A percentile compares a stretch with the other conserved stretches of the same genome.
Conservation (phyloP, 2,329 filamentous ascomycete species). For the Beauveria bassiana region DNA sequence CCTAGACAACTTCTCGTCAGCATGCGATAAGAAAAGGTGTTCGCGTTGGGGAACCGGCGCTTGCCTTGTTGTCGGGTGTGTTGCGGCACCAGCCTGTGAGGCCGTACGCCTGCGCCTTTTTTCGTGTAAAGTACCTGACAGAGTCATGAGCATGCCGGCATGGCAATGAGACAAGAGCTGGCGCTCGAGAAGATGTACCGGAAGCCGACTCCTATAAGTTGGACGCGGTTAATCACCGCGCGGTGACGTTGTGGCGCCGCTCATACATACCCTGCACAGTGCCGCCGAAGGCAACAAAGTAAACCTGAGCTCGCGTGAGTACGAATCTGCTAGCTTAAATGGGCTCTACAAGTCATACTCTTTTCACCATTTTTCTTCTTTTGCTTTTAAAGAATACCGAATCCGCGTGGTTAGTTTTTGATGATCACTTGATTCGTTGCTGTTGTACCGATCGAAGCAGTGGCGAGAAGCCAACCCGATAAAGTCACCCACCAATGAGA, state of each 20-base stretch:
- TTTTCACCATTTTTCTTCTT: constrained; percentile 23
- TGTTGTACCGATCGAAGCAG: too few species aligned
- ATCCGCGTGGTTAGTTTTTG: too few species aligned
- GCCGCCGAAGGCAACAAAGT: constrained; percentile 57
- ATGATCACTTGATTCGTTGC: too few species aligned
- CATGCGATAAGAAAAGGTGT: constrained; percentile 6
- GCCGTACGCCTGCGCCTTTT: constrained; percentile 40
- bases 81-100: constrained; percentile 58
- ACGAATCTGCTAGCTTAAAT: too few species aligned
- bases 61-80: constrained; percentile 46
- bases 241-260: constrained; percentile 15
- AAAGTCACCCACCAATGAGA: too few species aligned
- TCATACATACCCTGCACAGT: constrained; percentile 54
- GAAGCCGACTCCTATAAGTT: constrained; percentile 44
- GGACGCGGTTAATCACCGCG: constrained; percentile 17
- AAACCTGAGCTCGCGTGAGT: constrained; percentile 34
- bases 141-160: background rate
- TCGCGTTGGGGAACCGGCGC: background rate
- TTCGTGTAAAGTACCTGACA: constrained; percentile 45
- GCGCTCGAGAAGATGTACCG: constrained; percentile 27
- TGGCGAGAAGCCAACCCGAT: too few species aligned
- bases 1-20: constrained; percentile 40
- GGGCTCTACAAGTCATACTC: constrained; percentile 19
- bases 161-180: background rate
- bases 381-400: too few species aligned